phyloP scores from a whole-genome alignment of 805 yeast genomes.

The Lachancea quebecensis region DNA sequence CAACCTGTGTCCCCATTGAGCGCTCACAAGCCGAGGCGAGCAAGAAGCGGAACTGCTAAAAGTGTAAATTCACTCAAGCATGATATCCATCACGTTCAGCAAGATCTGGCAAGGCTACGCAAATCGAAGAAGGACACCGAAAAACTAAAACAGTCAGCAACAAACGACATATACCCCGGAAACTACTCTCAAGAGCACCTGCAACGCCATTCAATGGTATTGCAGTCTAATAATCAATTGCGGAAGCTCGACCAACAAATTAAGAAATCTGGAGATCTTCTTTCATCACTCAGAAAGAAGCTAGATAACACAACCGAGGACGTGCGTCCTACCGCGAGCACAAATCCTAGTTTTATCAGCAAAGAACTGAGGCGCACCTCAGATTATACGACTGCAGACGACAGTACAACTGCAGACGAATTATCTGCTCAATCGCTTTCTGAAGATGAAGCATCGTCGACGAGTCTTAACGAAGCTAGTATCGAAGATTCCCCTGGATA shows the following conservation, averaged over 20 bases:
- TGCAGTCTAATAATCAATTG: conserved; percentile 29
- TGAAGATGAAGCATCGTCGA: conserved; percentile 2
- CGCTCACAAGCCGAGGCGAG: conserved; percentile 20
- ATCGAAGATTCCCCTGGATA: conserved; percentile 39
- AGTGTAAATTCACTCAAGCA: conserved; percentile 16
- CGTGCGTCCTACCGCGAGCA: not conserved
- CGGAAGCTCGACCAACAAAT: conserved; percentile 28
- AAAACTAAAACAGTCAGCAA: conserved; percentile 22
- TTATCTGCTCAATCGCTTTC: not conserved
- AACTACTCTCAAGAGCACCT: conserved; percentile 32
- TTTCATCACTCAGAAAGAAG: conserved; percentile 19
- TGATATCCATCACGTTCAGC: conserved; percentile 21
- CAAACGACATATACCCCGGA: conserved; percentile 29
- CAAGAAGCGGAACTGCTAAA: conserved; percentile 21
- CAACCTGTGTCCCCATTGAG: conserved; percentile 25
- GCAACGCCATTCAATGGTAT: conserved; percentile 30
- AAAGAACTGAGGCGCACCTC: not conserved
- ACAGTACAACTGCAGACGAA: too few relatives aligned
- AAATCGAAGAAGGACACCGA: conserved; percentile 24
- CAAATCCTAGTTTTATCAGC: not conserved
- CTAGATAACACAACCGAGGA: conserved; percentile 14
- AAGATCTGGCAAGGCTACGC: conserved; percentile 15
- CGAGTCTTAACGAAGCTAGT: conserved; percentile 13
- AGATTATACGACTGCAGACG: too few relatives aligned
- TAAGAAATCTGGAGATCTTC: conserved; percentile 23